Evolutionary conservation across 257 asterid species (phyloP).

Genomic region (Scutellaria baicalensis): DNA sequence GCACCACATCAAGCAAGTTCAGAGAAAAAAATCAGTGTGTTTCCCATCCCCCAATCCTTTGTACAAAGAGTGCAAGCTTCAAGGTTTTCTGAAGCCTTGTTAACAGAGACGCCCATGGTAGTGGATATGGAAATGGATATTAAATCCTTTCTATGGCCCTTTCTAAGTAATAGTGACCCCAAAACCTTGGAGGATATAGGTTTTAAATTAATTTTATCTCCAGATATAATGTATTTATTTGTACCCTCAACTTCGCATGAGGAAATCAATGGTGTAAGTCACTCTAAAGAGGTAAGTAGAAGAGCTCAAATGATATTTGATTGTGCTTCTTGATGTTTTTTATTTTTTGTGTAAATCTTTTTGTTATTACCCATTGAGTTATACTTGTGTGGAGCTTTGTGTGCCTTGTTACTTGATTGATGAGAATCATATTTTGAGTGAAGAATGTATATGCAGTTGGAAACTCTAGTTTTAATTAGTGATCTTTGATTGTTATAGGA

Average conservation of each 20-base stretch:
- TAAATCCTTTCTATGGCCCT: background rate
- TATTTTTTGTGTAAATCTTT: background rate
- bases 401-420: background rate
- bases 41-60: background rate
- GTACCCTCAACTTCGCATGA: background rate
- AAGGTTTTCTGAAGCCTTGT: background rate
- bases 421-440: background rate
- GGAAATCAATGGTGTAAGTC: background rate
- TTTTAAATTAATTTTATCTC: background rate
- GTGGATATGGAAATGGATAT: background rate
- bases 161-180: background rate
- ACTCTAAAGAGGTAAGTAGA: background rate
- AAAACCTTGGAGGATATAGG: constrained; percentile 4
- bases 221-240: background rate
- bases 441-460: background rate
- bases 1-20: background rate
- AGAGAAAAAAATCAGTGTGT: too few species aligned
- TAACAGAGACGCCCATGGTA: background rate
- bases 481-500: background rate
- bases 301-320: background rate
- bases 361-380: background rate
- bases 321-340: background rate
- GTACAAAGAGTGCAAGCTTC: background rate
- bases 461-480: too few species aligned
- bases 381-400: background rate